Percentiles rank a stretch among this genome's conserved stretches.
Evolutionary conservation across 805 yeast genomes (phyloP).

Genomic region (Maudiozyma bulderi): DNA sequence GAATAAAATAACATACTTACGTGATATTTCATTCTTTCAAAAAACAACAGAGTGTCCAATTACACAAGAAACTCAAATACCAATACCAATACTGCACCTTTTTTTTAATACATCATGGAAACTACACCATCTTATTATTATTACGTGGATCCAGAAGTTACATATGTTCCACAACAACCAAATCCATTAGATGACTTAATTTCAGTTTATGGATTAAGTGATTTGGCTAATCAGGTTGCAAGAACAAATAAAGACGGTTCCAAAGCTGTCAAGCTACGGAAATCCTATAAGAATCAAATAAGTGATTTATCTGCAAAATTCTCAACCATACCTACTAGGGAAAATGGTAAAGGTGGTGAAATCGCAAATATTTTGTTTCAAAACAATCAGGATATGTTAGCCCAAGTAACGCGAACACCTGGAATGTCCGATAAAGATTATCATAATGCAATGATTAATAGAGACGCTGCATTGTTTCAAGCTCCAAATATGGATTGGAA

Average conservation of each 20-base stretch:
- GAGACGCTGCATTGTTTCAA: constrained; percentile 21
- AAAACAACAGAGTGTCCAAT: not conserved
- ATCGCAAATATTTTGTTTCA: constrained; percentile 27
- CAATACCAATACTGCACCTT: not conserved
- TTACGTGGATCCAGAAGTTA: constrained; percentile 30
- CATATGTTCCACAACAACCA: constrained; percentile 41
- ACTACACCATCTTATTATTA: constrained; percentile 29
- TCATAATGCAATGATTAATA: constrained; percentile 15
- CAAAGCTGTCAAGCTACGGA: constrained; percentile 84
- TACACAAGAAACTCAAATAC: not conserved
- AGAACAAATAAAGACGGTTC: constrained; percentile 81
- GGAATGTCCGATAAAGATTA: constrained; percentile 23
- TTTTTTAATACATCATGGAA: constrained; percentile 5
- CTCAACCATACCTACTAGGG: constrained; percentile 41
- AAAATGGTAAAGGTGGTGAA: constrained; percentile 32
- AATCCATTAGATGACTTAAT: constrained; percentile 69
- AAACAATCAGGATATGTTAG: constrained; percentile 28
- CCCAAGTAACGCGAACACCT: constrained; percentile 14
- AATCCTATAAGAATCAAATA: constrained; percentile 90
- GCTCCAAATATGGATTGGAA: constrained; percentile 25
- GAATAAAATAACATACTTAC: no score
- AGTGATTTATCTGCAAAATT: constrained; percentile 77
- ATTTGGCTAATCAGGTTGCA: constrained; percentile 70
- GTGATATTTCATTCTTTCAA: not conserved
- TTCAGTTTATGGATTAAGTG: constrained; percentile 54